phyloP scores from a whole-genome alignment of 164 flowering plant species.

The Litsea cubeba region DNA sequence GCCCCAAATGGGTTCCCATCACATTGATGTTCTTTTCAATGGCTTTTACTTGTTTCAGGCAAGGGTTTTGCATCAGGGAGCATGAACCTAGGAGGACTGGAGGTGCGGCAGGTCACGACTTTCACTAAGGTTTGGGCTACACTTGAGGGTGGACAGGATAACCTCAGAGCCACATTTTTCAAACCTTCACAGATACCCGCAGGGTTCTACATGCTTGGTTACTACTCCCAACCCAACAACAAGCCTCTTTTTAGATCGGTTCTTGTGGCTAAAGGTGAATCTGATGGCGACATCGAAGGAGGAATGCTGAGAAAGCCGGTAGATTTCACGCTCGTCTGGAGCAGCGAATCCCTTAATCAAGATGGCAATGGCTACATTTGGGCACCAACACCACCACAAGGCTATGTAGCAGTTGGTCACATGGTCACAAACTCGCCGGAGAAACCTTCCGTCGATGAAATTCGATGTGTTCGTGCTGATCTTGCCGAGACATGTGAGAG shows the following conservation, averaged over 20 bases:
- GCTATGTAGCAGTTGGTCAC: conserved; percentile 58
- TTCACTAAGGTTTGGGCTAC: conserved; percentile 68
- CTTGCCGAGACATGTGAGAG: conserved; percentile 46
- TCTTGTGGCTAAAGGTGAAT: conserved; percentile 40
- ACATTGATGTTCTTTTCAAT: too few species aligned
- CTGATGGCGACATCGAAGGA: not conserved
- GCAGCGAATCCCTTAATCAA: conserved; percentile 47
- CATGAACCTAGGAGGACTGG: conserved; percentile 66
- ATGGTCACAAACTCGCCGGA: conserved; percentile 48
- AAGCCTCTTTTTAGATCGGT: conserved; percentile 57
- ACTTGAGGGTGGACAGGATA: conserved; percentile 58
- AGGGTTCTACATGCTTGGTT: conserved; percentile 67
- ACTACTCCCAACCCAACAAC: conserved; percentile 67
- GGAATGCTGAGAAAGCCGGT: conserved; percentile 36
- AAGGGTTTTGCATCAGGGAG: conserved; percentile 62
- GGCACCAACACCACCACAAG: conserved; percentile 65
- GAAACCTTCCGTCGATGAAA: conserved; percentile 65
- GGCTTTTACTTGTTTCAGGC: conserved; percentile 26
- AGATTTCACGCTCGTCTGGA: conserved; percentile 72
- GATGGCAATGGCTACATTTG: conserved; percentile 57
- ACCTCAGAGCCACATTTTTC: conserved; percentile 60
- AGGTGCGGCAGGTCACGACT: conserved; percentile 41
- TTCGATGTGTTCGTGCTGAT: conserved; percentile 61
- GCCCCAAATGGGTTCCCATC: not conserved
- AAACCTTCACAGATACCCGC: conserved; percentile 57